Evolutionary conservation across 108 stramenopile genomes (phyloP).

Genomic region (Nitzschia palea): DNA sequence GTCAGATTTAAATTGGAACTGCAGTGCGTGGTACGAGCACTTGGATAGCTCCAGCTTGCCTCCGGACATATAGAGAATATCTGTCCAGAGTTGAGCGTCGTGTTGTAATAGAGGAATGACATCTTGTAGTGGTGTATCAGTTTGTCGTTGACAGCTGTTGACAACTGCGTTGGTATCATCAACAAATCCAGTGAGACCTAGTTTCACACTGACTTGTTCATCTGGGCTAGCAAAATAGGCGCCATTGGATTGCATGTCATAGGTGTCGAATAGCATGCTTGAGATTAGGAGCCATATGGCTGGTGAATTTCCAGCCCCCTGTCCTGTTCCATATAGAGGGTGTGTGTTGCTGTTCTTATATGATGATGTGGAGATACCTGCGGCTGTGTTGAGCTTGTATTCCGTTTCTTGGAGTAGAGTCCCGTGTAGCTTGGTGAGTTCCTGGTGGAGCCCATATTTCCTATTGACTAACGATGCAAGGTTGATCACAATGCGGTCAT

Average conservation of each 20-base stretch:
- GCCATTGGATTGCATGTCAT: neutral
- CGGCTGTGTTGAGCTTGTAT: neutral
- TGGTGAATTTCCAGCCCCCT: neutral
- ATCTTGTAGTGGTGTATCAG: neutral
- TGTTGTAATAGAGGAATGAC: neutral
- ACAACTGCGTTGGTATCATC: neutral
- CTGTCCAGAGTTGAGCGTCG: conserved; percentile 1
- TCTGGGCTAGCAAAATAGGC: neutral
- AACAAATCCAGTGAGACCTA: neutral
- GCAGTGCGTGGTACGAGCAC: neutral
- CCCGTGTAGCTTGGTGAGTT: neutral
- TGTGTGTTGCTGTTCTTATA: neutral
- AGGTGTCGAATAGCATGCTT: neutral
- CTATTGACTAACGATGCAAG: neutral
- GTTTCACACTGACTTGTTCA: neutral
- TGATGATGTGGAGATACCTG: neutral
- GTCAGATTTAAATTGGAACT: neutral
- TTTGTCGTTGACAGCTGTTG: neutral
- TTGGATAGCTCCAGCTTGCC: neutral
- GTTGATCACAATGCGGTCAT: neutral
- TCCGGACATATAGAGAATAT: neutral
- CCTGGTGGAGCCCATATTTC: neutral
- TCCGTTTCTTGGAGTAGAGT: neutral
- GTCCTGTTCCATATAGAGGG: neutral
- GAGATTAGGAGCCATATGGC: neutral